Percentiles rank a stretch among this genome's conserved stretches.
These are phyloP conservation scores for Chalciporus chontae DNA, from an alignment of 768 basidiomycete species.

Conservation along the genomic window DNA sequence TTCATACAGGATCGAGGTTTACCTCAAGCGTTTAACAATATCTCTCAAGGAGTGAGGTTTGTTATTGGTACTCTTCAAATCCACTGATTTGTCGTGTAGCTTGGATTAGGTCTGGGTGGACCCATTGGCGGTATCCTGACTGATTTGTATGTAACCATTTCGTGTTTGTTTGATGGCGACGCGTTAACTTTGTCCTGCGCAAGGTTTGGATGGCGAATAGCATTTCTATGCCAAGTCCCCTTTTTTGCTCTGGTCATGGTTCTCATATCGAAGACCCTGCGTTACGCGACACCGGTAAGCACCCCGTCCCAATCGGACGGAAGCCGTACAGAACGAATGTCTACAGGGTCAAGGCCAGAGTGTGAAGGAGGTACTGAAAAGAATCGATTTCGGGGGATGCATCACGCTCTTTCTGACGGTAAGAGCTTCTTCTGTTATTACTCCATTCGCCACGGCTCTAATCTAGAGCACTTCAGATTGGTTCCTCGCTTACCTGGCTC, in stretches of 20 bases:
- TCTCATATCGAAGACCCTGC: conserved; percentile 48
- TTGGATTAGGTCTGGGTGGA: conserved; percentile 23
- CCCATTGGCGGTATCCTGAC: conserved; percentile 20
- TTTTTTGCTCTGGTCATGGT: conserved; percentile 51
- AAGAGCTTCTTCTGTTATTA: conserved; percentile 6
- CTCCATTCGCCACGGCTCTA: background rate
- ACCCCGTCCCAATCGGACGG: background rate
- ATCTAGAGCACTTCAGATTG: conserved; percentile 34
- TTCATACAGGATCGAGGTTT: conserved; percentile 9
- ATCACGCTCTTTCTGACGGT: conserved; percentile 56
- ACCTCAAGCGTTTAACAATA: conserved; percentile 43
- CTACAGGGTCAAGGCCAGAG: conserved; percentile 62
- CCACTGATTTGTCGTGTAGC: conserved; percentile 7
- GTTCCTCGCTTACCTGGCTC: conserved; percentile 66
- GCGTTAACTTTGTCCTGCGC: background rate
- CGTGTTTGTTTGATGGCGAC: background rate
- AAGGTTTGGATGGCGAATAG: conserved; percentile 70
- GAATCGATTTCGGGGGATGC: conserved; percentile 80
- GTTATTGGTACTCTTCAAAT: background rate
- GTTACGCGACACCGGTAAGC: conserved; percentile 64
- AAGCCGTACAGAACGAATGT: too few species aligned
- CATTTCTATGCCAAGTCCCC: conserved; percentile 70
- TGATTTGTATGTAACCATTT: conserved; percentile 14
- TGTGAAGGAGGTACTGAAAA: conserved; percentile 60
- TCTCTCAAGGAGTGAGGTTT: conserved; percentile 15